Conservation (phyloP, 1,139 yeast species). For the Suhomyces atakaporum region DNA sequence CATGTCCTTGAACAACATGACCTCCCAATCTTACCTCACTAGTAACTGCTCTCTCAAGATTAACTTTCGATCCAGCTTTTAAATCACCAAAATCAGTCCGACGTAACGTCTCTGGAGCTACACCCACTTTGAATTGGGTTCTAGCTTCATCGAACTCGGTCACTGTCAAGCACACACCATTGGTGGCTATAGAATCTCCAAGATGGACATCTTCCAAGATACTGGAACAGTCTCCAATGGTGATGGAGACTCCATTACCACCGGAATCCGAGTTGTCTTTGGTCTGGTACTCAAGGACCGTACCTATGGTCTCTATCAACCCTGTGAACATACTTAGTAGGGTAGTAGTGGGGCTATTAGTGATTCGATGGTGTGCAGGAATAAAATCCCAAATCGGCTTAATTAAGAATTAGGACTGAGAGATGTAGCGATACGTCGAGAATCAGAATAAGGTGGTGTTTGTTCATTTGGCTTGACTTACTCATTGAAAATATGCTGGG, state of each 20-base stretch:
- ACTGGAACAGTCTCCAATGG: slow-evolving; percentile 60
- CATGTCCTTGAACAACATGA: slow-evolving; percentile 96
- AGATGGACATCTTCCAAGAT: slow-evolving; percentile 79
- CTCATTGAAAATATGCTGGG: too few species aligned
- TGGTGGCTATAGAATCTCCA: slow-evolving; percentile 90
- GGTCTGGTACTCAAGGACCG: slow-evolving; percentile 48
- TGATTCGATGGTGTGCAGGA: background rate
- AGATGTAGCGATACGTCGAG: too few species aligned
- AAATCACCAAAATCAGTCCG: slow-evolving; percentile 74
- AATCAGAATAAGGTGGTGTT: too few species aligned
- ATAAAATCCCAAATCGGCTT: too few species aligned
- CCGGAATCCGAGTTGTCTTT: slow-evolving; percentile 62
- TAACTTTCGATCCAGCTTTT: slow-evolving; percentile 61
- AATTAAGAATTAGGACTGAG: too few species aligned
- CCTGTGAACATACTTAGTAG: slow-evolving; percentile 96
- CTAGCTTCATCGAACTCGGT: slow-evolving; percentile 64
- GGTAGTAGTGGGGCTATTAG: background rate
- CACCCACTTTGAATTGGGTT: slow-evolving; percentile 76
- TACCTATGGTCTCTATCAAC: slow-evolving; percentile 82
- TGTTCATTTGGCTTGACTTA: too few species aligned
- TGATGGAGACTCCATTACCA: slow-evolving; percentile 77
- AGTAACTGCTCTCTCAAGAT: slow-evolving; percentile 86
- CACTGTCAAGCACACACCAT: slow-evolving; percentile 94
- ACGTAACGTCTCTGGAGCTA: slow-evolving; percentile 89
- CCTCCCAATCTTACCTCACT: slow-evolving; percentile 91